These are phyloP conservation scores for Pythium rhizo-oryzae DNA, from an alignment of 352 stramenopile genomes.

Conservation along the genomic window DNA sequence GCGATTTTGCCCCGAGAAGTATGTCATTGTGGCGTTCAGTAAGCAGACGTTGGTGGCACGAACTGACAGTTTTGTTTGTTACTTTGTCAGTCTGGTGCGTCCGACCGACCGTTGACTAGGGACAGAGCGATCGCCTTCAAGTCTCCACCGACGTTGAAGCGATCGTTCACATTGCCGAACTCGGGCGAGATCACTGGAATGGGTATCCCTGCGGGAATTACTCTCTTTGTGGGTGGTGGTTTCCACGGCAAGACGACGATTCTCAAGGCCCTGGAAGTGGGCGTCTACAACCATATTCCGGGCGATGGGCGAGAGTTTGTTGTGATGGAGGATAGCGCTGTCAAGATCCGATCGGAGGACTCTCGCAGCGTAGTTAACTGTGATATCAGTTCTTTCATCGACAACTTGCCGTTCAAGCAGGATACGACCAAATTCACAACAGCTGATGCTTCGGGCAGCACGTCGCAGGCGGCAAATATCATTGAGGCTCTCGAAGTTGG, in stretches of 20 bases:
- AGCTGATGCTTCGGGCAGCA: conserved; percentile 95
- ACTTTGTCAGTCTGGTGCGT: conserved; percentile 48
- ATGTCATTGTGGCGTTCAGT: neutral
- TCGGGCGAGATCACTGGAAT: conserved; percentile 89
- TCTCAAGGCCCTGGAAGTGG: conserved; percentile 93
- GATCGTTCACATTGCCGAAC: conserved; percentile 91
- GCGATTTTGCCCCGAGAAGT: conserved; percentile 90
- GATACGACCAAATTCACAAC: conserved; percentile 93
- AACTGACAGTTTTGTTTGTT: neutral
- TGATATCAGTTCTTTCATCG: conserved; percentile 97
- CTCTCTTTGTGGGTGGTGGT: conserved; percentile 95
- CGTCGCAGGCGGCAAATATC: conserved; percentile 97
- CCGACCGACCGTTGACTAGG: conserved; percentile 48
- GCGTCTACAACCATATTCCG: conserved; percentile 96
- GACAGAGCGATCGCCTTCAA: conserved; percentile 77
- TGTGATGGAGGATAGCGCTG: conserved; percentile 76
- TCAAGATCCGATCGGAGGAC: conserved; percentile 97
- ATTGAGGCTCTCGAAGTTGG: conserved; percentile 93
- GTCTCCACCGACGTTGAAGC: conserved; percentile 79
- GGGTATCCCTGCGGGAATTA: conserved; percentile 94
- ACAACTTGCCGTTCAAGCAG: conserved; percentile 95
- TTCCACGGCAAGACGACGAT: conserved; percentile 99
- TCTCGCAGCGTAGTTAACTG: conserved; percentile 91
- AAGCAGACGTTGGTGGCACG: neutral
- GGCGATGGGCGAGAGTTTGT: conserved; percentile 96